Evolutionary conservation across 306 rosid species (phyloP).

Genomic region (Prunus padus): DNA sequence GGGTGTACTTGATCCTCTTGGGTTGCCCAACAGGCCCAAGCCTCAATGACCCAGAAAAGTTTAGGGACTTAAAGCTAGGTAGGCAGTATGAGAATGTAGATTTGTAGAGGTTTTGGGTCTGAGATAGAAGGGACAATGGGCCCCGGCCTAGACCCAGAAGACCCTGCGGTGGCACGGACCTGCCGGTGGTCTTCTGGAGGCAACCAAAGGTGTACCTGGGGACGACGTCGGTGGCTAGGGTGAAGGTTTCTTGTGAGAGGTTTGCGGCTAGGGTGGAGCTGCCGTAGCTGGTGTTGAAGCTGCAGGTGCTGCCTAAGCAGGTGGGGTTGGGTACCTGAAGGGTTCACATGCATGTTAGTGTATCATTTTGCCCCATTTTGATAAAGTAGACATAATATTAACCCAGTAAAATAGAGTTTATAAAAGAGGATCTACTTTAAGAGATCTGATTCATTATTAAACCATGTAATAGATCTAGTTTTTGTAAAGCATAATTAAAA

Average conservation of each 20-base stretch:
- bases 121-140: slow-evolving; percentile 70
- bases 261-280: slow-evolving; percentile 63
- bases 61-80: slow-evolving; percentile 73
- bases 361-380: background rate
- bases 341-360: slow-evolving; percentile 26
- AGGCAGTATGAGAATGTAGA: slow-evolving; percentile 96
- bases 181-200: slow-evolving; percentile 61
- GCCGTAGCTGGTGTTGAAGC: slow-evolving; percentile 83
- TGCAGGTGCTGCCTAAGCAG: slow-evolving; percentile 65
- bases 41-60: slow-evolving; percentile 75
- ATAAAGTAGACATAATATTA: background rate
- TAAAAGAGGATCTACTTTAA: background rate
- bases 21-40: slow-evolving; percentile 92
- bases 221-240: slow-evolving; percentile 62
- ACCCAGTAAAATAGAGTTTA: background rate
- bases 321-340: slow-evolving; percentile 80
- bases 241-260: slow-evolving; percentile 68
- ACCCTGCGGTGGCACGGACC: slow-evolving; percentile 73
- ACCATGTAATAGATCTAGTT: background rate
- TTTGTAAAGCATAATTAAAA: background rate
- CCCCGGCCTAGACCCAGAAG: slow-evolving; percentile 93
- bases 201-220: slow-evolving; percentile 79
- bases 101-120: slow-evolving; percentile 63
- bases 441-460: background rate
- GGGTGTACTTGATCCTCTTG: slow-evolving; percentile 70